These are phyloP conservation scores for Suillus lakei DNA, from an alignment of 768 basidiomycete genomes.

Conservation along the genomic window DNA sequence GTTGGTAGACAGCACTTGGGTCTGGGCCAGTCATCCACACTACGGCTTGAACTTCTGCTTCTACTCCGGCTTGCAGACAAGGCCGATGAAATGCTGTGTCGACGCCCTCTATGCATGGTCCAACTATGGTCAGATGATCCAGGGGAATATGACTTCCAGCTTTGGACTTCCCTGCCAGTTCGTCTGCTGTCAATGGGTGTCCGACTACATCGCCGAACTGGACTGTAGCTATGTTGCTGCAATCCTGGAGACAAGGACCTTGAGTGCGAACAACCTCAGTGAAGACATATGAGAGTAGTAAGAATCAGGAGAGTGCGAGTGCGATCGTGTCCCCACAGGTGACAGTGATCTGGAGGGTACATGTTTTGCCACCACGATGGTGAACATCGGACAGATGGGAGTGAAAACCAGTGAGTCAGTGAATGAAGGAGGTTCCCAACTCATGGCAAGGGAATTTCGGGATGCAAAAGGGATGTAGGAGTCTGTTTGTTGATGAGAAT, in stretches of 20 bases:
- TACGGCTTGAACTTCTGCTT: slow-evolving; percentile 55
- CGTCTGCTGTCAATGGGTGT: slow-evolving; percentile 53
- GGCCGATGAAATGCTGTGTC: slow-evolving; percentile 54
- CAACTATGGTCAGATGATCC: slow-evolving; percentile 47
- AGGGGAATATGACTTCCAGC: slow-evolving; percentile 41
- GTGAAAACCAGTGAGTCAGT: slow-evolving; percentile 42
- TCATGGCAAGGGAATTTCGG: slow-evolving; percentile 47
- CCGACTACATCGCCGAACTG: slow-evolving; percentile 47
- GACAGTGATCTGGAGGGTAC: slow-evolving; percentile 11
- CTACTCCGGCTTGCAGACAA: slow-evolving; percentile 62
- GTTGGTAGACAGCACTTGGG: slow-evolving; percentile 68
- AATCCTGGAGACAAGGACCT: slow-evolving; percentile 60
- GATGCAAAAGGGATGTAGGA: slow-evolving; percentile 51
- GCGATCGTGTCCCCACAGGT: slow-evolving; percentile 54
- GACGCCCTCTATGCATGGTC: slow-evolving; percentile 32
- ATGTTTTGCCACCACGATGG: slow-evolving; percentile 50
- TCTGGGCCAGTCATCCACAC: slow-evolving; percentile 55
- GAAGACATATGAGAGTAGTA: slow-evolving; percentile 66
- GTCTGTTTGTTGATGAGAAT: slow-evolving; percentile 46
- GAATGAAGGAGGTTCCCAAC: slow-evolving; percentile 56
- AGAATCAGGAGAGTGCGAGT: slow-evolving; percentile 62
- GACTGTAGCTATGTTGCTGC: slow-evolving; percentile 61
- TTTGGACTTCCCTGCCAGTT: slow-evolving; percentile 28
- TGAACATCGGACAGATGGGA: slow-evolving; percentile 51
- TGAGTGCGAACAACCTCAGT: slow-evolving; percentile 66